These are phyloP conservation scores for Psidium guajava DNA, from an alignment of 345 rosid genomes.

Conservation along the genomic window DNA sequence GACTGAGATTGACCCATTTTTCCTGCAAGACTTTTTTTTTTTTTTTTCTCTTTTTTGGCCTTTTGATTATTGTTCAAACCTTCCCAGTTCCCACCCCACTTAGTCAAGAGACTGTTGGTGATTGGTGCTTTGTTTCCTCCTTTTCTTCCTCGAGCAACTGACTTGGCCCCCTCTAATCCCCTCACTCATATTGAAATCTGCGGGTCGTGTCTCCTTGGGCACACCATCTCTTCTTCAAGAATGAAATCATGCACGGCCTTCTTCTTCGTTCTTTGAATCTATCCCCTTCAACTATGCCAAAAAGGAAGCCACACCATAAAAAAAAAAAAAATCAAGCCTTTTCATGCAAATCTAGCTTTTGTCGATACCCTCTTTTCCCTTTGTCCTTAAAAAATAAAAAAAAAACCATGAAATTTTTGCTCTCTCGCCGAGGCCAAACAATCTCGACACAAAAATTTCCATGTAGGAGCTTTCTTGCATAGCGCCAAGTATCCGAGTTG, in stretches of 20 bases:
- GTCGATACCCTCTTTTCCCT: not conserved
- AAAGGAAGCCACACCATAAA: too few relatives aligned
- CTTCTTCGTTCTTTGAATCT: not conserved
- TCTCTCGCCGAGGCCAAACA: not conserved
- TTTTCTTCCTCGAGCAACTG: conserved; percentile 87
- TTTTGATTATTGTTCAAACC: not conserved
- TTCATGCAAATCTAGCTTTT: not conserved
- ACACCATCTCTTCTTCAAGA: not conserved
- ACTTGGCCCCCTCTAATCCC: conserved; percentile 22
- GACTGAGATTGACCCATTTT: not conserved
- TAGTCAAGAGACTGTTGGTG: not conserved
- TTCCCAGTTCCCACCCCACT: not conserved
- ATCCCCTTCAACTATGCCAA: not conserved
- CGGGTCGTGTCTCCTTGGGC: conserved; percentile 4
- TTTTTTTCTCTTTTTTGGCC: not conserved
- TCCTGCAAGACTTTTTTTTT: not conserved
- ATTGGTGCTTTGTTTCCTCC: conserved; percentile 2
- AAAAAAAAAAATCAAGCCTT: not conserved
- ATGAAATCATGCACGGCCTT: not conserved
- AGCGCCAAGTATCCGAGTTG: not conserved
- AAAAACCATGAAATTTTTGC: not conserved
- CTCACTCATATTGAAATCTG: conserved; percentile 25
- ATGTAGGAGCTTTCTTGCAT: not conserved
- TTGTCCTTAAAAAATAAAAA: not conserved
- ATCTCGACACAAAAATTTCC: not conserved